A percentile compares a stretch with the other conserved stretches of the same genome.
These are phyloP conservation scores for Rosellinia necatrix DNA, from an alignment of 2,329 filamentous ascomycete genomes.

Conservation along the genomic window DNA sequence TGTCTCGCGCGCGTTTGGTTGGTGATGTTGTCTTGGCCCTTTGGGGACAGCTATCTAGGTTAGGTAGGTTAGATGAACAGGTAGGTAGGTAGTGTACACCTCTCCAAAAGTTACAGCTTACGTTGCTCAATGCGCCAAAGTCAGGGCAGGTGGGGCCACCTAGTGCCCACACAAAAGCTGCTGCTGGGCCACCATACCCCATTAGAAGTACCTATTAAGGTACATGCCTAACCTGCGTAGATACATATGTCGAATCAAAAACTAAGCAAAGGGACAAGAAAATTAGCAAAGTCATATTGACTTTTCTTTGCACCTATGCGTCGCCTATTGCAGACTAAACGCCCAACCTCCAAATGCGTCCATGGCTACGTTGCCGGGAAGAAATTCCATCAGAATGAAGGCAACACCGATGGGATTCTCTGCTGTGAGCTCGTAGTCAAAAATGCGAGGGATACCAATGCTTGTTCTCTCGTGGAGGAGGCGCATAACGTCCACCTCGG, in stretches of 20 bases:
- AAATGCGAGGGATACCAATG: conserved; percentile 37
- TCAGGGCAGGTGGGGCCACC: background rate
- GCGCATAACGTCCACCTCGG: conserved; percentile 16
- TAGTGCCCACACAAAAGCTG: no score
- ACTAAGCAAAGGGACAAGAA: no score
- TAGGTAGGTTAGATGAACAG: no score
- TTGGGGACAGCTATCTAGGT: conserved; percentile 32
- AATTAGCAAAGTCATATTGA: no score
- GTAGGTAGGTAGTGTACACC: conserved; percentile 22
- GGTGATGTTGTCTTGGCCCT: conserved; percentile 23
- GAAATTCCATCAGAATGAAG: conserved; percentile 40
- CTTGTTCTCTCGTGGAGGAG: conserved; percentile 3
- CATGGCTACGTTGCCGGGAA: conserved; percentile 38
- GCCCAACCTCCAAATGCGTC: conserved; percentile 33
- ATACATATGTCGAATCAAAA: no score
- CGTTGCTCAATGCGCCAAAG: conserved; percentile 36
- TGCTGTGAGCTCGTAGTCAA: conserved; percentile 30
- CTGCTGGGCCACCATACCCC: background rate
- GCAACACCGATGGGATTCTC: conserved; percentile 35
- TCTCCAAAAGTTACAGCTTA: conserved; percentile 39
- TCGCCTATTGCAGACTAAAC: no score
- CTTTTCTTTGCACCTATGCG: no score
- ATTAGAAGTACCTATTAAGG: background rate
- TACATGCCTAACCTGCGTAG: no score
- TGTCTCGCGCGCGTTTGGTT: conserved; percentile 24